Evolutionary conservation across 129 eudicot genomes (phyloP), one percentile per base, ranked within the genome.

Genomic region (Escallonia rubra): DNA sequence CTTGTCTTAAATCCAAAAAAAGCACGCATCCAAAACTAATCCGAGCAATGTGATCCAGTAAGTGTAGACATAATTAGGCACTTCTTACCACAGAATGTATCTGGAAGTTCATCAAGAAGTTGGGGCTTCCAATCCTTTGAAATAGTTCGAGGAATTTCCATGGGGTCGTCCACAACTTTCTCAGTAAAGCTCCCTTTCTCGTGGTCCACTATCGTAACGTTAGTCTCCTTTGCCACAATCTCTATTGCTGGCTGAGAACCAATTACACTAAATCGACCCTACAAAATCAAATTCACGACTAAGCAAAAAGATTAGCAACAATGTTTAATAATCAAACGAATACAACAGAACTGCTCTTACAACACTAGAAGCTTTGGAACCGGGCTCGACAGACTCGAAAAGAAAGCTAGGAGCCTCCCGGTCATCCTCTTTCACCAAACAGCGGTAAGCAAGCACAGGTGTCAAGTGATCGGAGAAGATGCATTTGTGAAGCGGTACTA

Each of bases 251-350:
- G 98, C 23, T 84, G 87, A 50, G 96, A 84, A 57, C 98, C 98
- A 62, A 92, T 82, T 51, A 88, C 88, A 72, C 96, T 92, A 85
- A 86, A 92, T 51, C 98, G 88, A 71, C 98, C 98, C 95, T 92
- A 68, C 74, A 76, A 46, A 54, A 68, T 23, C 13, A 57, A 65
- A 53, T 54, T 71, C 43, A 62, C 40, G 65, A 66, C 43, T 62
- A 44, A 64, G 7, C 43, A 58, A 54, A 59, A 7, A 23, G 52
- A 66, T 12, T 51, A 74, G 51, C 5, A 11, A 54, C 8, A 11
- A 13, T 14, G 10, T 54, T 8, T 52, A 7, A 16, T 54, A 6
- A 4, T n/a, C 6, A 12, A 13, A 13, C 23, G 10, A 54, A n/a
- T 1, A 52, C 15, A 45, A 55, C 12, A 4, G 39, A 68, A 15